Evolutionary conservation across 306 rosid genomes (phyloP).

Genomic region (Prunus mira): DNA sequence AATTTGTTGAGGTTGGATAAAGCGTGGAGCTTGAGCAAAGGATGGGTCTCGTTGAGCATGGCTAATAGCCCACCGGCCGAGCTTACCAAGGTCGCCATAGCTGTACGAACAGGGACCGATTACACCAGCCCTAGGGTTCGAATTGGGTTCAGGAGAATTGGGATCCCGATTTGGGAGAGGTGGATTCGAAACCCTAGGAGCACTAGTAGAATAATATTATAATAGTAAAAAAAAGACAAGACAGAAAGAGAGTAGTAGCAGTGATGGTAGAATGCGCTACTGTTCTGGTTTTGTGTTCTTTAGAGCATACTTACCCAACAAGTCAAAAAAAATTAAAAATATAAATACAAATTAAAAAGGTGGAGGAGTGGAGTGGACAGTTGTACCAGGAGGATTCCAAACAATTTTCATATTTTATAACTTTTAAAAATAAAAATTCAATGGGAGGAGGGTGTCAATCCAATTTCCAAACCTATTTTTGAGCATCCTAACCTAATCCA

Average conservation of each 20-base stretch:
- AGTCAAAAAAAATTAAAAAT: constrained; percentile 10
- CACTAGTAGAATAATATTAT: not conserved
- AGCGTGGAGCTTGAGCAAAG: constrained; percentile 79
- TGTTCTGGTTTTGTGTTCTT: not conserved
- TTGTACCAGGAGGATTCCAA: not conserved
- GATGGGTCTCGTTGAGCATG: constrained; percentile 87
- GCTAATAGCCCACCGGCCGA: constrained; percentile 96
- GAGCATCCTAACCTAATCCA: no score
- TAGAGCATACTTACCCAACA: constrained; percentile 25
- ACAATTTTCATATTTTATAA: not conserved
- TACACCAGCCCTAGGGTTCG: not conserved
- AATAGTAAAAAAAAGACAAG: not conserved
- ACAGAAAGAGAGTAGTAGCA: not conserved
- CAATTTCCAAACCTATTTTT: no score
- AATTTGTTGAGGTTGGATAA: constrained; percentile 84
- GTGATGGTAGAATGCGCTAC: not conserved
- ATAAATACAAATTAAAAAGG: not conserved
- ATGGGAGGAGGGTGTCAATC: no score
- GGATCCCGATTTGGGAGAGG: constrained; percentile 27
- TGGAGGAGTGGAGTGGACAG: not conserved
- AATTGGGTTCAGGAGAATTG: constrained; percentile 29
- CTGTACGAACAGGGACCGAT: constrained; percentile 6
- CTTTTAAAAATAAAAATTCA: no score
- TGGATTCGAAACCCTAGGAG: constrained; percentile 39
- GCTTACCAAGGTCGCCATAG: constrained; percentile 74